Conservation (phyloP, 2,329 filamentous ascomycete species). For the Colletotrichum costaricense region DNA sequence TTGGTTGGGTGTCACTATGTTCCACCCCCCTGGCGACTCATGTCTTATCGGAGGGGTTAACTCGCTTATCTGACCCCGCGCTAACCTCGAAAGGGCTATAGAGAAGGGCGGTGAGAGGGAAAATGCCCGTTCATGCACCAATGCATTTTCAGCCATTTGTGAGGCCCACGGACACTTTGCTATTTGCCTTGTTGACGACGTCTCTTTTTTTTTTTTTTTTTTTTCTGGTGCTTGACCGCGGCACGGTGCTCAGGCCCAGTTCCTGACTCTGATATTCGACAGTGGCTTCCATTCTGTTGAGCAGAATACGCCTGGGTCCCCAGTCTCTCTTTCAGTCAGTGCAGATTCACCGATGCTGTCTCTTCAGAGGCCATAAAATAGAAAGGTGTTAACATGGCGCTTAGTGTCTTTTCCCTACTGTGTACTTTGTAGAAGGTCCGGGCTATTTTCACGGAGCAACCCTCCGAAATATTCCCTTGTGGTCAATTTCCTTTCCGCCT, state of each 20-base stretch:
- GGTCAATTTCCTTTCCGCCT: neutral
- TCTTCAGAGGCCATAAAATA: neutral
- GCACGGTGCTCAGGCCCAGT: neutral
- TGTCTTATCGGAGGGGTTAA: constrained; percentile 41
- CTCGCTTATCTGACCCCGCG: constrained; percentile 38
- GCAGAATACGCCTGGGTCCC: neutral
- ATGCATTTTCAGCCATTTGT: constrained; percentile 5
- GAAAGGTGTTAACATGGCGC: neutral
- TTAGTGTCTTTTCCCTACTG: neutral
- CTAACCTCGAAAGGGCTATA: constrained; percentile 35
- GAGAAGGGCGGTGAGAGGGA: constrained; percentile 43
- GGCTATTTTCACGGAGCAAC: constrained; percentile 4
- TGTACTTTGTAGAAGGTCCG: neutral
- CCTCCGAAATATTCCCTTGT: constrained; percentile 30
- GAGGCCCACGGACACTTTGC: constrained; percentile 9
- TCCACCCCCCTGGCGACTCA: constrained; percentile 36
- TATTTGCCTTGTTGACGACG: constrained; percentile 7
- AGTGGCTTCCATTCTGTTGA: constrained; percentile 9
- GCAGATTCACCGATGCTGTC: too few species aligned
- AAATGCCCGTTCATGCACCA: constrained; percentile 38
- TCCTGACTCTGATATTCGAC: constrained; percentile 18
- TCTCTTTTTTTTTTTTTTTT: neutral
- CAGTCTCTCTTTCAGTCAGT: neutral
- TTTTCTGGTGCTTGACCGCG: too few species aligned
- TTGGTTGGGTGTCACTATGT: neutral